A percentile compares a stretch with the other conserved stretches of the same genome.
These are phyloP conservation scores for Nannizziopsis barbatae DNA, from an alignment of 2,329 filamentous ascomycete genomes.

Conservation along the genomic window DNA sequence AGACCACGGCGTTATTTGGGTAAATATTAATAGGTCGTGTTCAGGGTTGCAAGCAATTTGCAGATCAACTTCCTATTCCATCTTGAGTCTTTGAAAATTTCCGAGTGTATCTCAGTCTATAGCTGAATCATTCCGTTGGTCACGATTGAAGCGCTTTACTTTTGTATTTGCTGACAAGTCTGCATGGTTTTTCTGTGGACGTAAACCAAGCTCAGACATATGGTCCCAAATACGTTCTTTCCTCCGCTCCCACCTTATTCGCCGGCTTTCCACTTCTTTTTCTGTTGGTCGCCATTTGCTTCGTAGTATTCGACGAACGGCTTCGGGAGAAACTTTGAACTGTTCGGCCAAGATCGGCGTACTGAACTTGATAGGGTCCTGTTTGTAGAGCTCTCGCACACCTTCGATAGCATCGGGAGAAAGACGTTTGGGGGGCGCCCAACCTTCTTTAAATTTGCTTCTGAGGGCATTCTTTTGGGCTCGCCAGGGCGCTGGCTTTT, in stretches of 20 bases:
- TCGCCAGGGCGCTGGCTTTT: conserved; percentile 52
- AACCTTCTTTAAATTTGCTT: conserved; percentile 66
- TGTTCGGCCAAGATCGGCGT: conserved; percentile 60
- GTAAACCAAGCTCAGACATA: conserved; percentile 41
- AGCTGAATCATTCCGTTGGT: no score
- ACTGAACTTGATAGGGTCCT: conserved; percentile 66
- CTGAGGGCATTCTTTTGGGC: conserved; percentile 63
- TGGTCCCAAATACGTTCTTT: conserved; percentile 38
- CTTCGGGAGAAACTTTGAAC: conserved; percentile 80
- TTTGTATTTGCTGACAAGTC: conserved; percentile 20
- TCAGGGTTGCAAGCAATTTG: no score
- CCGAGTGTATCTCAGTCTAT: no score
- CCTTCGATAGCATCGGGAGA: conserved; percentile 89
- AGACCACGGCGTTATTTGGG: no score
- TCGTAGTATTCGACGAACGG: conserved; percentile 71
- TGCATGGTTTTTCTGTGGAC: conserved; percentile 42
- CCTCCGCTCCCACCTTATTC: conserved; percentile 36
- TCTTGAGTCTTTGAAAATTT: no score
- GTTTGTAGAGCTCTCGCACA: conserved; percentile 68
- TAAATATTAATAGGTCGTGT: no score
- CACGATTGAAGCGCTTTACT: no score
- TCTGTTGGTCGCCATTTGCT: conserved; percentile 38
- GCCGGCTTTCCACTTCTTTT: conserved; percentile 30
- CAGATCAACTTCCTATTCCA: no score
- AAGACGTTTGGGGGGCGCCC: conserved; percentile 72